phyloP scores from a whole-genome alignment of 768 basidiomycete genomes.

The Tephrocybe sp. region DNA sequence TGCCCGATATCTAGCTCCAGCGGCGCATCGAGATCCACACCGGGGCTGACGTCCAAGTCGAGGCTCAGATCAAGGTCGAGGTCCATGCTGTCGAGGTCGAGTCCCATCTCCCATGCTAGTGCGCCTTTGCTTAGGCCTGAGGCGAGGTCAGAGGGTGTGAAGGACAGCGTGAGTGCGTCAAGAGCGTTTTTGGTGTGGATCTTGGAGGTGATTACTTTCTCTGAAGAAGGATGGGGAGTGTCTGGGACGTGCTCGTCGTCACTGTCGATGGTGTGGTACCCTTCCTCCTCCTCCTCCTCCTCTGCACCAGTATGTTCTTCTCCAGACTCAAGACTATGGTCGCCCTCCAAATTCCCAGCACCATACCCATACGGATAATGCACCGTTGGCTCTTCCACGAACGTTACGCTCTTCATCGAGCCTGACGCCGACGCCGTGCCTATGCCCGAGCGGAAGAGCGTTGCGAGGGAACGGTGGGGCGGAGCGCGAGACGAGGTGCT shows the following conservation, averaged over 20 bases:
- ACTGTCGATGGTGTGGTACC: slow-evolving; percentile 11
- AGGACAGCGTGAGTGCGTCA: background rate
- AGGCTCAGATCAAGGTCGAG: slow-evolving; percentile 24
- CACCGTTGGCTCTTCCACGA: slow-evolving; percentile 64
- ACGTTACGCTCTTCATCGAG: slow-evolving; percentile 63
- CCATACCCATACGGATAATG: slow-evolving; percentile 36
- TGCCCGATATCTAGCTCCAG: slow-evolving; percentile 15
- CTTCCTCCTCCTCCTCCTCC: slow-evolving; percentile 10
- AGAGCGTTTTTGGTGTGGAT: background rate
- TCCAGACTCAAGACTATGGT: background rate
- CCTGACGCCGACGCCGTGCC: slow-evolving; percentile 13
- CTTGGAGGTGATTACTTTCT: background rate
- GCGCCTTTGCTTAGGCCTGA: slow-evolving; percentile 6
- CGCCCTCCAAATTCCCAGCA: slow-evolving; percentile 2
- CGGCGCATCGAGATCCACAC: slow-evolving; percentile 11
- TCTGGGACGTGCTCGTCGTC: slow-evolving; percentile 3
- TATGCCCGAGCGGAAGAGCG: slow-evolving; percentile 5
- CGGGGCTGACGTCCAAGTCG: background rate
- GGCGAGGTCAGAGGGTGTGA: background rate
- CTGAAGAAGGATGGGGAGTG: background rate
- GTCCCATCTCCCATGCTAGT: slow-evolving; percentile 18
- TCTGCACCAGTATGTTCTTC: slow-evolving; percentile 7
- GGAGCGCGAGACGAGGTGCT: slow-evolving; percentile 36
- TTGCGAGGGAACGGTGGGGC: slow-evolving; percentile 8
- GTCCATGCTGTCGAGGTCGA: slow-evolving; percentile 37